A percentile compares a stretch with the other conserved stretches of the same genome.
phyloP scores from a whole-genome alignment of 2,329 filamentous ascomycete genomes.

The Diplodia seriata region DNA sequence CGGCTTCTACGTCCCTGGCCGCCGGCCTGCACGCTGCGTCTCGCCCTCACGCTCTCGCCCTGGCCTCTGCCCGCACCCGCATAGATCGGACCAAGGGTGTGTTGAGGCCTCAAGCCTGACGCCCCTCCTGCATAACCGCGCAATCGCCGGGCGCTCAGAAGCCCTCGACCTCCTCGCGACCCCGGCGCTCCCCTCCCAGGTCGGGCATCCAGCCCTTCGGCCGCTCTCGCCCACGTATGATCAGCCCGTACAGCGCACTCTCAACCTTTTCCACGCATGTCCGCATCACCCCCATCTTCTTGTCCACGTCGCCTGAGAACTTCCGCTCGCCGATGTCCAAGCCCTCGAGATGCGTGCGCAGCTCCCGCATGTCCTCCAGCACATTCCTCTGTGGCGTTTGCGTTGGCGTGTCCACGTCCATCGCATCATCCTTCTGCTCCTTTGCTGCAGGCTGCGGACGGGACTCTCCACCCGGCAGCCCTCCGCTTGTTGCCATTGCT shows the following conservation, averaged over 20 bases:
- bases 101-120: conserved; percentile 18
- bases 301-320: conserved; percentile 69
- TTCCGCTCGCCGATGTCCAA: conserved; percentile 65
- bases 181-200: conserved; percentile 55
- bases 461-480: conserved; percentile 49
- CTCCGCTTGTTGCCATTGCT: conserved; percentile 76
- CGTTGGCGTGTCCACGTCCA: conserved; percentile 47
- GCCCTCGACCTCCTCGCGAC: conserved; percentile 51
- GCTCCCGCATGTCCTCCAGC: conserved; percentile 78
- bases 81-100: conserved; percentile 23
- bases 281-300: conserved; percentile 87
- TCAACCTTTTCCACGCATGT: conserved; percentile 94
- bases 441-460: conserved; percentile 49
- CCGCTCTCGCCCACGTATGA: conserved; percentile 84
- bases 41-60: conserved; percentile 6
- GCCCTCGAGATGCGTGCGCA: conserved; percentile 78
- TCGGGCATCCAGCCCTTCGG: conserved; percentile 94
- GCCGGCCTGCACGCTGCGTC: not conserved
- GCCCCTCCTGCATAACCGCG: conserved; percentile 14
- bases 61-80: conserved; percentile 7
- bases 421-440: conserved; percentile 39
- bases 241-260: conserved; percentile 83
- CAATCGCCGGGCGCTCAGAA: conserved; percentile 38
- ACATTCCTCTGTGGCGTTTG: conserved; percentile 65
- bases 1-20: conserved; percentile 15